phyloP scores from a whole-genome alignment of 306 rosid genomes.

The Rosa lucieae region DNA sequence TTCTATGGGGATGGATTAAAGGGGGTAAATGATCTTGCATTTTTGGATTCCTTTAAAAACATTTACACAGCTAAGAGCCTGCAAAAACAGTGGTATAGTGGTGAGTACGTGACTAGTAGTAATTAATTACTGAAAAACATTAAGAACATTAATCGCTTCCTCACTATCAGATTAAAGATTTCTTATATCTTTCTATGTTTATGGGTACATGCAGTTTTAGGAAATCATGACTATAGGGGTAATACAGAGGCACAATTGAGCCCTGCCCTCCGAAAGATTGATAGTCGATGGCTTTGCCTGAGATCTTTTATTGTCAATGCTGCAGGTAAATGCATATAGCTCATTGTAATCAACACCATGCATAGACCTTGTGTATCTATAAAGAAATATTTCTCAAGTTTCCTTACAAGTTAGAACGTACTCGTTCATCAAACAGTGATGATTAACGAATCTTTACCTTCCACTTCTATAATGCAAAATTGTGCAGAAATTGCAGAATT shows the following conservation, averaged over 20 bases:
- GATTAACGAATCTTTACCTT: background rate
- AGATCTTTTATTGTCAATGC: conserved; percentile 64
- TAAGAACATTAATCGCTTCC: background rate
- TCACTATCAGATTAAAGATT: background rate
- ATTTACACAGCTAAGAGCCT: conserved; percentile 67
- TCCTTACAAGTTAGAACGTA: background rate
- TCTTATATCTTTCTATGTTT: background rate
- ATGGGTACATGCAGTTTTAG: conserved; percentile 49
- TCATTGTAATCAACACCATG: background rate
- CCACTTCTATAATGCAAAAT: background rate
- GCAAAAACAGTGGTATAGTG: conserved; percentile 54
- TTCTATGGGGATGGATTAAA: conserved; percentile 49
- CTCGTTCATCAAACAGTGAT: background rate
- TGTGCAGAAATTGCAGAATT: conserved; percentile 52
- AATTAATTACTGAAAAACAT: background rate
- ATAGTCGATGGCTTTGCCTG: conserved; percentile 66
- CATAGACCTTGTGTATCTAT: background rate
- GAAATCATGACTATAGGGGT: conserved; percentile 87
- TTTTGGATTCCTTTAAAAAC: conserved; percentile 48
- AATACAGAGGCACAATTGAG: conserved; percentile 68
- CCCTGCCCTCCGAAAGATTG: conserved; percentile 44
- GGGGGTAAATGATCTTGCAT: conserved; percentile 42
- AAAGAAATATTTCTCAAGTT: no score
- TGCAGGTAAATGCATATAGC: conserved; percentile 39
- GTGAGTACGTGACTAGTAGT: conserved; percentile 21